These are phyloP conservation scores for Alternaria infectoria DNA, from an alignment of 2,329 filamentous ascomycete genomes.

Conservation along the genomic window DNA sequence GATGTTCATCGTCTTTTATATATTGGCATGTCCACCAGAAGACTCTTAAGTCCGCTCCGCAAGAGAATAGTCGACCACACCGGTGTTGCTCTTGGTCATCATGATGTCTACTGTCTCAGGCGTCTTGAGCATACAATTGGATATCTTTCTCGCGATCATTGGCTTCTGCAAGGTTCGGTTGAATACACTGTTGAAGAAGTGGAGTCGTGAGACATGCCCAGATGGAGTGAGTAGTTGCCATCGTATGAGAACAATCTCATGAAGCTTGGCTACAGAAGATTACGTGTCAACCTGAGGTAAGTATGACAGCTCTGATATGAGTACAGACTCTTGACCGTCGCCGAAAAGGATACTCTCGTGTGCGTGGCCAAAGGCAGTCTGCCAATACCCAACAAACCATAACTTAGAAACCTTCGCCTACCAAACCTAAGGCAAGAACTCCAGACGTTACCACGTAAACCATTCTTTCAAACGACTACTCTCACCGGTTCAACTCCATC, in stretches of 20 bases:
- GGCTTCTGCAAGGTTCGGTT: not conserved
- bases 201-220: not conserved
- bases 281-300: not conserved
- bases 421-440: not conserved
- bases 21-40: not conserved
- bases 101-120: not conserved
- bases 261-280: not conserved
- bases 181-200: not conserved
- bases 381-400: not conserved
- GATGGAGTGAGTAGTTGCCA: not conserved
- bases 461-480: not conserved
- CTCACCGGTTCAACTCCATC: not conserved
- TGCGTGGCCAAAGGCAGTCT: too few species aligned
- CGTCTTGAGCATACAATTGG: not conserved
- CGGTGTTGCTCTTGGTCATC: not conserved
- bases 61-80: not conserved
- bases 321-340: not conserved
- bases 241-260: not conserved
- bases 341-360: too few species aligned
- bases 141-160: not conserved
- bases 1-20: not conserved
- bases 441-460: not conserved
- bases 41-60: not conserved
- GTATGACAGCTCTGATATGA: not conserved
- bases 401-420: not conserved